phyloP scores from a whole-genome alignment of 305 asterid species.

The Fraxinus floribunda region DNA sequence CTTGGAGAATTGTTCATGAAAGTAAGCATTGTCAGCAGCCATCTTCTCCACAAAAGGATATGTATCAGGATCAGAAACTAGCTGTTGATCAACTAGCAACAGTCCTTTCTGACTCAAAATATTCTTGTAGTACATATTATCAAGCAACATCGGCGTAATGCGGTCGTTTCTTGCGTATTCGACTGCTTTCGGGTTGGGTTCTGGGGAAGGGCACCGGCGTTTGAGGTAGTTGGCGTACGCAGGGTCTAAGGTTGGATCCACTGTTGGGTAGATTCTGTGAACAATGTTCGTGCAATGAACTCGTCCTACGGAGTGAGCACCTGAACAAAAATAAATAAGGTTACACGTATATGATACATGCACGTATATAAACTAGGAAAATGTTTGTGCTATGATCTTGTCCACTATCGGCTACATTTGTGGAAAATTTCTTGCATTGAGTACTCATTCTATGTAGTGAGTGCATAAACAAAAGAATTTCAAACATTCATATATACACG shows the following conservation, averaged over 20 bases:
- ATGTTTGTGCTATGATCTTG: background rate
- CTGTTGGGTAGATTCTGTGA: conserved; percentile 59
- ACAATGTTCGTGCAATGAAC: conserved; percentile 66
- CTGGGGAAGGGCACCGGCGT: conserved; percentile 53
- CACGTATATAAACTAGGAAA: background rate
- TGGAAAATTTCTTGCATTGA: background rate
- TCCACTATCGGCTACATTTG: background rate
- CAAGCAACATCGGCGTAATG: conserved; percentile 56
- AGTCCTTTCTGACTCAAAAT: conserved; percentile 53
- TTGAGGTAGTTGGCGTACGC: conserved; percentile 50
- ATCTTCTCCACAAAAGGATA: conserved; percentile 64
- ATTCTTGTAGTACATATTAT: conserved; percentile 65
- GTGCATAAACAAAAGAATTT: background rate
- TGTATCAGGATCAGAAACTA: conserved; percentile 55
- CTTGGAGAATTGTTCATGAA: conserved; percentile 60
- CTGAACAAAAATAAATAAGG: conserved; percentile 22
- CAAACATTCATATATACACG: background rate
- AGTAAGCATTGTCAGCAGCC: conserved; percentile 70
- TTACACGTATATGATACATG: background rate
- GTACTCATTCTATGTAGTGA: too few species aligned
- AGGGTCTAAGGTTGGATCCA: conserved; percentile 58
- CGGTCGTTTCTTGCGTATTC: conserved; percentile 59
- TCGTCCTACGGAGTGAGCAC: conserved; percentile 81
- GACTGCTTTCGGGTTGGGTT: conserved; percentile 43
- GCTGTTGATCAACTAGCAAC: conserved; percentile 47